Evolutionary conservation across 1,139 yeast genomes (phyloP), one percentile per base, ranked within the genome.

Genomic region (Yamadazyma spencermartinsiae): DNA sequence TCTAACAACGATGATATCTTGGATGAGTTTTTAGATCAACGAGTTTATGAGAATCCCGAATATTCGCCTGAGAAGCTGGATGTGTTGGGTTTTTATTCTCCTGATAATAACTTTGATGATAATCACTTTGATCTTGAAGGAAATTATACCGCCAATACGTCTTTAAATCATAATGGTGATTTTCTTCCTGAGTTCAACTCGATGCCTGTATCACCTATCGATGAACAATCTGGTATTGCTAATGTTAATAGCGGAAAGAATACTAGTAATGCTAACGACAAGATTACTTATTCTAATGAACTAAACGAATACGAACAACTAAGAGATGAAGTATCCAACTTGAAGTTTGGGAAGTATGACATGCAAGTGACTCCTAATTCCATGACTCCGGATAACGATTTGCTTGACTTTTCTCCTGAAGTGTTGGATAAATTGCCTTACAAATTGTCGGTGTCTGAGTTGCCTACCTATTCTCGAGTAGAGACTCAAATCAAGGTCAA

Each of bases 401-500:
- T 64, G 39, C 56, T 71, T 35, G 75, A 70, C 45, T 66, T 71
- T 42, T 63, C 72, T 1, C 56, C 59, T 1, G 59, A 58, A 25
- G 45, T 62, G n/a, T 56, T 68, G 63, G 56, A 63, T 10, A 54
- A 60, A 10, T 65, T 84, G 42, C 88, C 88, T 3, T 85, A 79
- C 60, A 65, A 72, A 38, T 54, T 90, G 42, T 62, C 65, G 21
- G 65, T 89, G 1, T 64, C 72, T 10, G 84, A 81, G 39, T 65
- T 90, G 36, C 97, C 97, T 1, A 63, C 75, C 9, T 80, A 80
- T 50, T 87, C 96, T 8, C 76, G 98, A 48, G 98, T 92, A 4
- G 98, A 92, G 62, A 92, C 97, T 15, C 98, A 92, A 64, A 87
- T 90, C 56, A 90, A 88, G 58, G 68, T 92, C 41, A 73, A 77